Evolutionary conservation across 257 asterid species (phyloP), one percentile per base, ranked within the genome.

Genomic region (Ligustrum vulgare): DNA sequence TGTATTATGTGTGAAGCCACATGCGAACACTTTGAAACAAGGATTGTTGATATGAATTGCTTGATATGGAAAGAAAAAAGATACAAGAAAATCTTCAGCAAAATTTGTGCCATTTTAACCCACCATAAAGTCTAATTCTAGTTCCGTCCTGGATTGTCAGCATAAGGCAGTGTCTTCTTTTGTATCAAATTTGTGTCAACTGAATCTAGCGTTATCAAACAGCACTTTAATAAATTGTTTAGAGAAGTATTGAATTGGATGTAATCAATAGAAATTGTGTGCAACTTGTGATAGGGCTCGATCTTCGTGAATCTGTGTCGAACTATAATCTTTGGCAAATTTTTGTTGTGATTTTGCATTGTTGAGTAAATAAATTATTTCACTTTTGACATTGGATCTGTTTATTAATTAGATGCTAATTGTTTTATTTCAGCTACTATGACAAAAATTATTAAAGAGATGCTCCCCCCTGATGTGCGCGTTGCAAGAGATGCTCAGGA

Each of bases 401-500:
- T 66, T 60, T 73, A 39, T 54, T 10, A 23, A 62, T 78, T 31
- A 72, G 78, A 79, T 43, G 25, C 58, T 34, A 58, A 6, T 73
- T 47, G 18, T 69, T 71, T 71, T 72, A 66, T 84, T 80, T 67
- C 88, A 86, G 93, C 93, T 0, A 88, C 93, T 37, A 88, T 88
- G 93, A 88, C 93, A 35, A 88, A 88, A 84, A 88, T 88, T 49
- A 88, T 88, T 74, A 88, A 88, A 67, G 92, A 94, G 90, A 94
- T 94, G 98, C 86, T 94, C 65, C 99, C 99, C 39, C 96, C 97
- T 43, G 99, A 94, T 86, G 99, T 94, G 65, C 99, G 99, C 71
- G 98, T 94, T 63, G 99, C 99, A 25, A 84, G 99, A 85, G 99
- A 94, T 82, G 81, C 97, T 54, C 99, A 94, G 80, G 99, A 94